A percentile compares a stretch with the other conserved stretches of the same genome.
phyloP scores from a whole-genome alignment of 441 rosid species.

The Euphorbia corollata region DNA sequence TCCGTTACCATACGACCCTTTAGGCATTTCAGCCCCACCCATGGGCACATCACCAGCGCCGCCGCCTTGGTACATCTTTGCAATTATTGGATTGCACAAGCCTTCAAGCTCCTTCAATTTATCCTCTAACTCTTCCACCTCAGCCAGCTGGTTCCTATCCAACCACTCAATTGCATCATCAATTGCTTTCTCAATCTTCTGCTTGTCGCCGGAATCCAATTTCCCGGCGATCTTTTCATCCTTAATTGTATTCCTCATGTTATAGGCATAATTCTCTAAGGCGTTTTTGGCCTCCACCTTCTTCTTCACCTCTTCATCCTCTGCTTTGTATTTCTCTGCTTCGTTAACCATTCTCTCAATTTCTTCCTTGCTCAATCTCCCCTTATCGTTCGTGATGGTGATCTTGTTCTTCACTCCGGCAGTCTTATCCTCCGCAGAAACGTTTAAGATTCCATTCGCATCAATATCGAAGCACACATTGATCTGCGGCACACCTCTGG shows the following conservation, averaged over 20 bases:
- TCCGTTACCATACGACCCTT: too few relatives aligned
- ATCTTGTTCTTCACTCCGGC: constrained; percentile 48
- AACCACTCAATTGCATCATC: too few relatives aligned
- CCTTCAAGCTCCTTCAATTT: too few relatives aligned
- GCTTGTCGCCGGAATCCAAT: too few relatives aligned
- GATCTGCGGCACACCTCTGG: constrained; percentile 35
- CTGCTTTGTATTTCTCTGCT: constrained; percentile 44
- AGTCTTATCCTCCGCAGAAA: constrained; percentile 44
- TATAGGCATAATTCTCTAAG: too few relatives aligned
- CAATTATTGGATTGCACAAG: too few relatives aligned
- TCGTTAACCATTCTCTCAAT: constrained; percentile 43
- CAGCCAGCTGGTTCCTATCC: too few relatives aligned
- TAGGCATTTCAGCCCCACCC: too few relatives aligned
- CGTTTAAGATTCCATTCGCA: constrained; percentile 22
- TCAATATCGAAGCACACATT: constrained; percentile 18
- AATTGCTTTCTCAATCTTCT: too few relatives aligned
- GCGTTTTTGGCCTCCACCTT: constrained; percentile 34
- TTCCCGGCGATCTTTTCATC: neutral
- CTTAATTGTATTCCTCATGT: constrained; percentile 27
- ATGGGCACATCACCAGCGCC: neutral
- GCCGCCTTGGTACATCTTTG: too few relatives aligned
- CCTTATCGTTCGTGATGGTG: constrained; percentile 47
- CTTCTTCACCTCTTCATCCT: constrained; percentile 51
- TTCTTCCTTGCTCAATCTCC: constrained; percentile 26
- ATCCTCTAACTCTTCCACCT: too few relatives aligned